These are phyloP conservation scores for Carex cristatella DNA, from an alignment of 176 grass and related monocot species.

Conservation along the genomic window DNA sequence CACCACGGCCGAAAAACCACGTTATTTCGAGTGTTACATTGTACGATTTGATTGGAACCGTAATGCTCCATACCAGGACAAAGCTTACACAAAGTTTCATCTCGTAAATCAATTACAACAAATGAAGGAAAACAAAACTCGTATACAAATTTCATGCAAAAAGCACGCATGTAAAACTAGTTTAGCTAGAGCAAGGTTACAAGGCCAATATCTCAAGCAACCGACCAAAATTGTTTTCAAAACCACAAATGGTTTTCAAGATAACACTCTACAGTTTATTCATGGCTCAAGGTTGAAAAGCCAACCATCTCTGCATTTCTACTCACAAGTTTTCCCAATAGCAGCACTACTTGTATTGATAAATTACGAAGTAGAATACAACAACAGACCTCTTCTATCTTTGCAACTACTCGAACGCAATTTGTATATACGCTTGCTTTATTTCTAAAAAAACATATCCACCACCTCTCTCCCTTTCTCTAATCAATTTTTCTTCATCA, in stretches of 20 bases:
- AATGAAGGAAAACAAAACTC: background rate
- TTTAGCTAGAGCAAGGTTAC: background rate
- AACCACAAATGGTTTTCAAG: background rate
- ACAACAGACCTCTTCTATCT: constrained; percentile 9
- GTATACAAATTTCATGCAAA: constrained; percentile 11
- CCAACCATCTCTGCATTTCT: background rate
- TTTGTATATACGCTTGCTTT: constrained; percentile 13
- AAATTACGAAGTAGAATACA: background rate
- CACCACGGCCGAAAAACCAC: background rate
- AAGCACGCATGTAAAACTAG: background rate
- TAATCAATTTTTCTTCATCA: constrained; percentile 20
- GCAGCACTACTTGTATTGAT: background rate
- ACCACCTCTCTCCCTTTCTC: background rate
- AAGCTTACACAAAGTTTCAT: background rate
- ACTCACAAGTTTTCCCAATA: constrained; percentile 1
- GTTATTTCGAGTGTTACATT: background rate
- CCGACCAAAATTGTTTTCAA: constrained; percentile 11
- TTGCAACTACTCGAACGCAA: constrained; percentile 13
- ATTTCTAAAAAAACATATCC: constrained; percentile 21
- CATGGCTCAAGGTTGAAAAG: background rate
- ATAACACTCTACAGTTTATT: constrained; percentile 13
- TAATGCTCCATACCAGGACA: background rate
- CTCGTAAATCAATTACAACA: constrained; percentile 4
- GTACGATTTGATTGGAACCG: background rate
- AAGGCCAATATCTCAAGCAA: background rate